Base-by-base conservation (phyloP, 805 yeast species). In the Metschnikowia noctiluminum region DNA sequence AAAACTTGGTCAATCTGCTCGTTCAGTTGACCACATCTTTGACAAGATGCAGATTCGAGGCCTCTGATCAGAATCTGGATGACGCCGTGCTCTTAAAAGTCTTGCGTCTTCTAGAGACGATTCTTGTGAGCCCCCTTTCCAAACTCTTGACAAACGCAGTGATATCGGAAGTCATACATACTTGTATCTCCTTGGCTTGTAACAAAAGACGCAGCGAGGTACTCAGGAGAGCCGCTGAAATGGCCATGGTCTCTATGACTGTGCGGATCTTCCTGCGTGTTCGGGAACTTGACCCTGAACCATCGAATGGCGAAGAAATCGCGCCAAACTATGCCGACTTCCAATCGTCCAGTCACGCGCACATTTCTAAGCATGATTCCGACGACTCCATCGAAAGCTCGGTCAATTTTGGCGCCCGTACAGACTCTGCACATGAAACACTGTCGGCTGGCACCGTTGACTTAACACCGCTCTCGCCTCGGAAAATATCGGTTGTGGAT, bases 11-110 rank as follows among this genome's bases (percentile, higher is more conserved):
- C 31, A 75, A 70, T 41, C 78, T 86, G 1, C 66, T 88, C 52
- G 78, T 82, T 14, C 89, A 87, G 60, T 76, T 87, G 42, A 79
- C 85, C 9, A 79, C 80, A 31, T 80, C 97, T 0, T 75, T 94
- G 53, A 88, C 98, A 0, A 96, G 89, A 63, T 94, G 98, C 68
- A 80, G 96, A 40, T 94, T 94, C 63, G 97, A 94, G 71, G 96
- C 96, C 2, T 86, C 94, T 0, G 97, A 91, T 62, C 96, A 89
- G 63, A 79, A 85, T 34, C 85, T 89, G 38, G 98, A 94, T 68
- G 99, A 94, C 63, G 87, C 95, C 0, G 92, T 94, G 3, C 71
- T 94, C 40, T 75, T 92, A 44, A 88, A 88, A 61, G 96, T 94
- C 16, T 78, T 94, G 53, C 74, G 85, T 39, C 71, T 92, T 27